Base-by-base conservation (phyloP, 768 basidiomycete genomes). In the Trametes punicea region DNA sequence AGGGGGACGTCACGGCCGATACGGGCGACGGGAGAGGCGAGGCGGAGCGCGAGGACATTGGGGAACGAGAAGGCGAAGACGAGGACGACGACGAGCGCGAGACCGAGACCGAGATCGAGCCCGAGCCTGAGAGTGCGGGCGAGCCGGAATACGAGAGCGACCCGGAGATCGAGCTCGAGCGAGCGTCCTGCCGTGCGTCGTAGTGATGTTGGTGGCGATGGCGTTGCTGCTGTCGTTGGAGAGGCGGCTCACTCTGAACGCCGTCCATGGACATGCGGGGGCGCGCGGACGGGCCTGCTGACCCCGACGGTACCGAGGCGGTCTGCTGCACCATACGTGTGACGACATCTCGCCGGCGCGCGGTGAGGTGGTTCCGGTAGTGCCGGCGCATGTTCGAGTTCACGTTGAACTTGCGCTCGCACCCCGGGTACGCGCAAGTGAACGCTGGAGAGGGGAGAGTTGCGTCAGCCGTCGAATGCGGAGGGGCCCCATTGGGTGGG, bases 351-450 rank as follows among this genome's bases (percentile, higher is more conserved):
- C 51, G 52, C 26, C 57, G 60, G 46, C 59, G 54, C 31, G 58
- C 15, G 45, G 60, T 59, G 46, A 64, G 58, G 57, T 90, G 88
- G 68, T 88, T 90, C 38, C 87, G 77, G 65, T 83, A 84, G 64
- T 91, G 89, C 2, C 89, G 76, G 29, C 89, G 79, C 89, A 90
- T 90, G 68, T 91, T 92, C 0, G 87, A 88, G 65, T 89, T 88
- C 46, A 90, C 90, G 59, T 88, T 90, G 72, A 91, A 91, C 56
- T 84, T 80, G 27, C 87, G 78, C 30, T 84, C 84, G 66, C 88
- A 90, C 74, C 75, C 85, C 2, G 87, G 87, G 56, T 46, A 51
- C 18, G 41, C 46, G 62, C 90, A 91, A 30, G 79, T 76, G 71
- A 86, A 90, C 18, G 88, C 90, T 87, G 21, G n/a, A 21, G 20